Evolutionary conservation across 2,329 filamentous ascomycete genomes (phyloP).

Genomic region (Nigrograna mackinnonii): DNA sequence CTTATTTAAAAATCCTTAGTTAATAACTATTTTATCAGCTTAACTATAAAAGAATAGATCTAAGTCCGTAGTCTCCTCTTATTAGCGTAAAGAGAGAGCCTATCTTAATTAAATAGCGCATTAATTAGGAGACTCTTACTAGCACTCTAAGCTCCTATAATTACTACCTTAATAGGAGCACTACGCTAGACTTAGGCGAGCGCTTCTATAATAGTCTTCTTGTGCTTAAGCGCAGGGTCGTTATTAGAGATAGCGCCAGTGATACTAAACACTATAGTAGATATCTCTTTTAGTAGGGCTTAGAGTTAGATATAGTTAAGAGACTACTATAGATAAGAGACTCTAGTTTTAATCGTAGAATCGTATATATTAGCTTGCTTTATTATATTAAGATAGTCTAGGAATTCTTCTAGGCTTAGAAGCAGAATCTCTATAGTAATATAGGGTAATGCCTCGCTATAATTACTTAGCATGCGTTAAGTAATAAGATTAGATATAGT

Average conservation of each 20-base stretch:
- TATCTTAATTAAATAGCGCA: conserved; percentile 18
- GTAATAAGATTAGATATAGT: no score
- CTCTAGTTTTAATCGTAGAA: conserved; percentile 3
- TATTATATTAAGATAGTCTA: not conserved
- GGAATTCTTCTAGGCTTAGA: conserved; percentile 12
- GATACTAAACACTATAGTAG: not conserved
- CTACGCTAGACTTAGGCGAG: conserved; percentile 9
- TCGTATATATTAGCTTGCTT: conserved; percentile 2
- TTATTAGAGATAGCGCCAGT: not conserved
- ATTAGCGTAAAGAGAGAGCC: conserved; percentile 23
- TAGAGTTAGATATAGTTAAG: conserved; percentile 4
- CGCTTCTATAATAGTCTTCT: not conserved
- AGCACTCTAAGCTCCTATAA: conserved; percentile 23
- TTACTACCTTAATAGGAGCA: conserved; percentile 13
- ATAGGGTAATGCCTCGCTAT: no score
- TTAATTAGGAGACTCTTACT: conserved; percentile 22
- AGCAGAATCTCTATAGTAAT: no score
- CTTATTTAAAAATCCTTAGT: no score
- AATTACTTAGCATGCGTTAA: no score
- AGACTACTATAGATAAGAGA: conserved; percentile 4
- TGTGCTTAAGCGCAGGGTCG: conserved; percentile 1
- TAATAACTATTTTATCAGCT: no score
- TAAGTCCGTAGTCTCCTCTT: no score
- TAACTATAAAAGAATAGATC: no score
- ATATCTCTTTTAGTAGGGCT: conserved; percentile 1